These are phyloP conservation scores for Termitomyces sp. DNA, from an alignment of 768 basidiomycete species.

Conservation along the genomic window DNA sequence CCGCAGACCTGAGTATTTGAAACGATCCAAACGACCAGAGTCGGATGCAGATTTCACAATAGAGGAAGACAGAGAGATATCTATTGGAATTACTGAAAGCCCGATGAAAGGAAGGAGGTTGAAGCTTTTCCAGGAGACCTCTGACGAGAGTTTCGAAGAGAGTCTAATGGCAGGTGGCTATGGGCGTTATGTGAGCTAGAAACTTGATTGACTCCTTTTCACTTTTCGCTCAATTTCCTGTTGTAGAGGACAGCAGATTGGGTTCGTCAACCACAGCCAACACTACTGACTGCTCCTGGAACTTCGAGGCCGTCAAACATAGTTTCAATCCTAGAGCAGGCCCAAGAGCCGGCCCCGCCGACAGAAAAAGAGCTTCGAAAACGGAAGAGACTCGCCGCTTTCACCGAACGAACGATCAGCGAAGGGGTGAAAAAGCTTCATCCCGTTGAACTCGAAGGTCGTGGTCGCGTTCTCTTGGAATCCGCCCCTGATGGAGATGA, in stretches of 20 bases:
- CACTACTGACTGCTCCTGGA: slow-evolving; percentile 33
- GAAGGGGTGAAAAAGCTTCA: slow-evolving; percentile 39
- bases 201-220: background rate
- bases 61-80: slow-evolving; percentile 25
- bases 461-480: slow-evolving; percentile 68
- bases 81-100: slow-evolving; percentile 62
- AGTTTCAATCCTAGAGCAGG: slow-evolving; percentile 33
- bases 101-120: slow-evolving; percentile 69
- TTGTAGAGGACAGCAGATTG: slow-evolving; percentile 53
- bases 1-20: slow-evolving; percentile 68
- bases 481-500: slow-evolving; percentile 34
- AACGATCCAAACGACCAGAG: slow-evolving; percentile 46
- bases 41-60: slow-evolving; percentile 34
- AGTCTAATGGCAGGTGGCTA: slow-evolving; percentile 81
- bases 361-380: slow-evolving; percentile 64
- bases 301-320: slow-evolving; percentile 37
- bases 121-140: slow-evolving; percentile 75
- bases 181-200: slow-evolving; percentile 56
- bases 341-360: slow-evolving; percentile 27
- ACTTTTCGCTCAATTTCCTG: slow-evolving; percentile 5
- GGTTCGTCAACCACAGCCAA: slow-evolving; percentile 50
- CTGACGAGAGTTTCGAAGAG: slow-evolving; percentile 81
- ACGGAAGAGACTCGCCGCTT: slow-evolving; percentile 63
- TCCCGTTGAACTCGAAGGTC: slow-evolving; percentile 60
- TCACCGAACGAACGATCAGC: slow-evolving; percentile 34